A percentile compares a stretch with the other conserved stretches of the same genome.
Conservation (phyloP, 106 monocot genomes). For the Platanthera zijinensis region DNA sequence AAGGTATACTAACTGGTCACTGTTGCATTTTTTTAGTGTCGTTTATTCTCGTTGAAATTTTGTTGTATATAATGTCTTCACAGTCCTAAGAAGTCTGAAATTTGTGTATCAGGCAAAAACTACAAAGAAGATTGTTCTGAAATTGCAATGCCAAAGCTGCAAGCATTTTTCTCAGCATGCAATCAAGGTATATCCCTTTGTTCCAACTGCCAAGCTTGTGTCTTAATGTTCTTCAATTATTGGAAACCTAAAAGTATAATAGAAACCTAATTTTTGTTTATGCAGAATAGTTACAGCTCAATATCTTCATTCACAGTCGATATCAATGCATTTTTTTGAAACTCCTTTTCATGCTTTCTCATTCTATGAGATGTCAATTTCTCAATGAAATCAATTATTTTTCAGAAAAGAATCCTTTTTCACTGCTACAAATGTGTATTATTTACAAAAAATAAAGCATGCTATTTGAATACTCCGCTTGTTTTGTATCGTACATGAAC, state of each 20-base stretch:
- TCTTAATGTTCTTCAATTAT: neutral
- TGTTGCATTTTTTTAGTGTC: neutral
- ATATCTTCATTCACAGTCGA: no score
- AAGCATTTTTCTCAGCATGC: slow-evolving; percentile 58
- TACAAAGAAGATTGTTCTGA: slow-evolving; percentile 64
- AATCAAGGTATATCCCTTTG: slow-evolving; percentile 27
- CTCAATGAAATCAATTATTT: no score
- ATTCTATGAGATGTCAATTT: no score
- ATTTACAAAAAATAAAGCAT: no score
- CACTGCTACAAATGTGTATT: no score
- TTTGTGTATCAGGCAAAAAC: slow-evolving; percentile 48
- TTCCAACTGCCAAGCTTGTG: neutral
- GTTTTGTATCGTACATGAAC: no score
- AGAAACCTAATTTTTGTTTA: no score
- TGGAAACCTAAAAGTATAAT: neutral
- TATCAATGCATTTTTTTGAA: no score
- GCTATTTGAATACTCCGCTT: no score
- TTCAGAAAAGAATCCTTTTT: no score
- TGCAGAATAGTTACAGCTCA: no score
- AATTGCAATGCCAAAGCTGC: slow-evolving; percentile 63
- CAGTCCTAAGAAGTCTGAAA: neutral
- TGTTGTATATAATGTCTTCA: neutral
- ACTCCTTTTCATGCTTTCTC: no score
- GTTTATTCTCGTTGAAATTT: neutral
- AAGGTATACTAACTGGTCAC: slow-evolving; percentile 23